These are phyloP conservation scores for Claviceps humidiphila DNA, from an alignment of 2,329 filamentous ascomycete species.

Conservation along the genomic window DNA sequence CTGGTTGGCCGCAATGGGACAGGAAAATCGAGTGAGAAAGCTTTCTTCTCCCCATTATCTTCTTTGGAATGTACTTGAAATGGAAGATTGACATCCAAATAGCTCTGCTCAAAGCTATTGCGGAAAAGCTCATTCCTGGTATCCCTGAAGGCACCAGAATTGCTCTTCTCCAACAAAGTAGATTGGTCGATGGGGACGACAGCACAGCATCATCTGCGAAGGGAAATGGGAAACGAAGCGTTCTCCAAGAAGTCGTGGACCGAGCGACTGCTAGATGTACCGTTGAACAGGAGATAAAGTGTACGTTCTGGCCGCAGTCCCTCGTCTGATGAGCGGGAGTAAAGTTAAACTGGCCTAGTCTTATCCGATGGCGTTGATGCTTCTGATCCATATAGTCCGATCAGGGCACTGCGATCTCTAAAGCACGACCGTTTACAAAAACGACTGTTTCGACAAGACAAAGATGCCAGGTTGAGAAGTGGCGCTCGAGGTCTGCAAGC, in stretches of 20 bases:
- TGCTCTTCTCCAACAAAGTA: slow-evolving; percentile 57
- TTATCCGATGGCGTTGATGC: slow-evolving; percentile 47
- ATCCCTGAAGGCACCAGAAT: slow-evolving; percentile 54
- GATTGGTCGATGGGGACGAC: slow-evolving; percentile 19
- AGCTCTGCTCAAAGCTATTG: slow-evolving; percentile 63
- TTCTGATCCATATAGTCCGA: slow-evolving; percentile 41
- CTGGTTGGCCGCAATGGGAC: slow-evolving; percentile 69
- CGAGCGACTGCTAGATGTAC: slow-evolving; percentile 41
- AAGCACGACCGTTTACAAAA: slow-evolving; percentile 48
- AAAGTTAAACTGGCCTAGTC: slow-evolving; percentile 21
- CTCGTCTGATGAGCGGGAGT: background rate
- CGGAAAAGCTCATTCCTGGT: slow-evolving; percentile 65
- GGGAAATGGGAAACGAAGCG: slow-evolving; percentile 20
- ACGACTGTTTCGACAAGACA: slow-evolving; percentile 55
- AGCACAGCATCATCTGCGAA: slow-evolving; percentile 6
- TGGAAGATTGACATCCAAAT: background rate
- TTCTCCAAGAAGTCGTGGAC: slow-evolving; percentile 57
- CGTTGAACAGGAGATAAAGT: slow-evolving; percentile 45
- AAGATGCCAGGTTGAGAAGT: slow-evolving; percentile 60
- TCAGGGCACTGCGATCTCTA: slow-evolving; percentile 48
- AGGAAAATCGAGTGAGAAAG: slow-evolving; percentile 59
- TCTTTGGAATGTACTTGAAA: background rate
- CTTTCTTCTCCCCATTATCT: background rate
- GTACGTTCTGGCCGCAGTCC: slow-evolving; percentile 22
- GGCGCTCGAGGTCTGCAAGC: slow-evolving; percentile 63